Percentiles rank a stretch among this genome's conserved stretches.
Evolutionary conservation across 75 land plant species (phyloP).

Genomic region (Sequoia sempervirens): DNA sequence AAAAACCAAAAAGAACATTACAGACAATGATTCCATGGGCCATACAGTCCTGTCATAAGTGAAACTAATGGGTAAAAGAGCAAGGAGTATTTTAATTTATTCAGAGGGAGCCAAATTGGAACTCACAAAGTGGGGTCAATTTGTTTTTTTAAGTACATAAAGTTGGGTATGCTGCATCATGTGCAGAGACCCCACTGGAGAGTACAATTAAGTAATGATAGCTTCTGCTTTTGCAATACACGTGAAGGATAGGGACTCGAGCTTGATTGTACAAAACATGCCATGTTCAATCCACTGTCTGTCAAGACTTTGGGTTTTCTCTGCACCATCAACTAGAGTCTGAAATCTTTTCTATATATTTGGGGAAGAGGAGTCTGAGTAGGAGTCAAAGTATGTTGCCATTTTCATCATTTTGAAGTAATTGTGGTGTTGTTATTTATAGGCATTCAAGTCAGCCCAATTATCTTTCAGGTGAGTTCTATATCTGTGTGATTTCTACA

Average conservation of each 20-base stretch:
- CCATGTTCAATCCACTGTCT: neutral
- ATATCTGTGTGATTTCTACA: neutral
- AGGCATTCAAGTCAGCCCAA: neutral
- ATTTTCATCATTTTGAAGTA: neutral
- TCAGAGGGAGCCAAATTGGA: neutral
- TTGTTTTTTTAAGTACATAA: neutral
- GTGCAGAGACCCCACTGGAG: neutral
- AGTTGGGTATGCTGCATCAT: neutral
- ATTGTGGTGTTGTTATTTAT: neutral
- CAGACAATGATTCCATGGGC: no score
- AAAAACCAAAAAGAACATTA: no score
- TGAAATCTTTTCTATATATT: no score
- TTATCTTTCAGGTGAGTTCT: neutral
- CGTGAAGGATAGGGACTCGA: neutral
- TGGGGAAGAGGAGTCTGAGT: neutral
- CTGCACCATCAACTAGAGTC: neutral
- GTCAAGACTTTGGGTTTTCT: neutral
- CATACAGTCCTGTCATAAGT: no score
- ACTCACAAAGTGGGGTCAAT: neutral
- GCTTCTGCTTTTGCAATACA: neutral
- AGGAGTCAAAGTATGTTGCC: neutral
- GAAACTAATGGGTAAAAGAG: no score
- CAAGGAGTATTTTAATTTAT: neutral
- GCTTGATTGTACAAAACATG: neutral
- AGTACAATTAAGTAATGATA: neutral